These are phyloP conservation scores for Skeletonema menzelii DNA, from an alignment of 108 stramenopile genomes.

Conservation along the genomic window DNA sequence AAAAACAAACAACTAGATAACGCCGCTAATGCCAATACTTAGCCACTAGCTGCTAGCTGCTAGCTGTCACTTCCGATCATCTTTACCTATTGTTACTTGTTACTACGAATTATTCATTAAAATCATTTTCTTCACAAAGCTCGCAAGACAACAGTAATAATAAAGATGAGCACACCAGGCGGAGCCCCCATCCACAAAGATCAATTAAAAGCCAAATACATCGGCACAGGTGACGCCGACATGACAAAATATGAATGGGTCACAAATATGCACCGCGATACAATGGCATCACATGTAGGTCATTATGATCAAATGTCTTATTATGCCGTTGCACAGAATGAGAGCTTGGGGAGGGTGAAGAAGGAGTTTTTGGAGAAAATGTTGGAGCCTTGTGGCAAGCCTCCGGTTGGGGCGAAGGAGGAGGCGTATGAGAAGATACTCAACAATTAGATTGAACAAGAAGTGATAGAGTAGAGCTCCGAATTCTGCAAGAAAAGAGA, in stretches of 20 bases:
- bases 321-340: conserved; percentile 97
- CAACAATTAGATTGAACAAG: background rate
- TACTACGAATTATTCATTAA: too few relatives aligned
- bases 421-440: conserved; percentile 39
- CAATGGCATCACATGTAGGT: conserved; percentile 91
- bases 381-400: conserved; percentile 77
- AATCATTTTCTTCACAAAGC: too few relatives aligned
- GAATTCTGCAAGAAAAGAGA: background rate
- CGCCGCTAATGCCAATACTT: too few relatives aligned
- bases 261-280: conserved; percentile 98
- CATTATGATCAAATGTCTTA: conserved; percentile 95
- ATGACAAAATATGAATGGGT: conserved; percentile 95
- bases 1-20: too few relatives aligned
- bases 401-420: conserved; percentile 41
- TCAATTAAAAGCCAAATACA: conserved; percentile 87
- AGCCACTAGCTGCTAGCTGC: too few relatives aligned
- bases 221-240: conserved; percentile 89
- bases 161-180: conserved; percentile 83
- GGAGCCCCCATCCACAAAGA: conserved; percentile 85
- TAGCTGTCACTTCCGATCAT: too few relatives aligned
- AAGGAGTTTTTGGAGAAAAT: conserved; percentile 90
- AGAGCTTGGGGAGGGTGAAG: conserved; percentile 88
- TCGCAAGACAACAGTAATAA: background rate
- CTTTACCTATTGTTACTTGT: too few relatives aligned
- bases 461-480: background rate